phyloP scores from a whole-genome alignment of 2,329 filamentous ascomycete species.

The Penicillium sp. region DNA sequence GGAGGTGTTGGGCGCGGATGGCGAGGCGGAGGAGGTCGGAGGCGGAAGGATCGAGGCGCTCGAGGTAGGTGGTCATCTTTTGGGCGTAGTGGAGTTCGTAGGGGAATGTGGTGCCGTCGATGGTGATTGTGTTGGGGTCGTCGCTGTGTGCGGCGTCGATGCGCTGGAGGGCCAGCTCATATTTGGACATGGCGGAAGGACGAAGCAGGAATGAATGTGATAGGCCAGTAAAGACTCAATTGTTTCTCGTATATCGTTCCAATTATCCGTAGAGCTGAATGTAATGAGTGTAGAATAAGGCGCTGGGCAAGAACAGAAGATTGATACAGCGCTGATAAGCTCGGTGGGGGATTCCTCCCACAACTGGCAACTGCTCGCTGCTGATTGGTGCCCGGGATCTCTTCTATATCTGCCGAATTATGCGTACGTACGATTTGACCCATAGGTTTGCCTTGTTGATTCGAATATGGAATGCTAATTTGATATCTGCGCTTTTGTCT shows the following conservation, averaged over 20 bases:
- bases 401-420: not conserved
- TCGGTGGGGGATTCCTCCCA: not conserved
- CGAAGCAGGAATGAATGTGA: not conserved
- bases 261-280: not conserved
- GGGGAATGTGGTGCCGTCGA: constrained; percentile 56
- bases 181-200: constrained; percentile 36
- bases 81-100: constrained; percentile 83
- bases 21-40: constrained; percentile 72
- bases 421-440: not conserved
- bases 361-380: not conserved
- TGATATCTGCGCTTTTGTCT: no score
- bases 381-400: not conserved
- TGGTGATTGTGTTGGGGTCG: constrained; percentile 61
- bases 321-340: not conserved
- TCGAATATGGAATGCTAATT: no score
- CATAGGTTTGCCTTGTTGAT: no score
- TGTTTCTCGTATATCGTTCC: not conserved
- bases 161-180: constrained; percentile 59
- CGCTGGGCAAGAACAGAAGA: not conserved
- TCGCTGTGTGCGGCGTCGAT: constrained; percentile 74
- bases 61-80: constrained; percentile 77
- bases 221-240: not conserved
- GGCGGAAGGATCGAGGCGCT: constrained; percentile 61
- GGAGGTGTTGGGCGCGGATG: constrained; percentile 82
- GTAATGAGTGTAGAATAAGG: not conserved